Evolutionary conservation across 2,329 filamentous ascomycete species (phyloP), one percentile per base, ranked within the genome.

Genomic region (Apiospora sp.): DNA sequence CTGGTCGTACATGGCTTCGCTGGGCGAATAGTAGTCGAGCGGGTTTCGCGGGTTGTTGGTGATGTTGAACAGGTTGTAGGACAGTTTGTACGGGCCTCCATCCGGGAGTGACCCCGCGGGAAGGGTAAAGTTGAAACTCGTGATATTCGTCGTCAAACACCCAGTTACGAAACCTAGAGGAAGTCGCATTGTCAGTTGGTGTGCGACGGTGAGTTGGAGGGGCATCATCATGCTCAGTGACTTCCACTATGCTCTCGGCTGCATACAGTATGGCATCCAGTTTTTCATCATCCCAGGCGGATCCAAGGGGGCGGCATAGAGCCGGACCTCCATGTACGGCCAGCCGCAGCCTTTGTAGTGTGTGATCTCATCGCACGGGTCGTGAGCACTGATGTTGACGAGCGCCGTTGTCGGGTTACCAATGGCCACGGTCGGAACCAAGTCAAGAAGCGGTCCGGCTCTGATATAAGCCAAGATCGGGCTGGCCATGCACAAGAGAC

Each of bases 341-440:
- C 51, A 30, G 51, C 13, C 13, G 24, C 51, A 54, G 51, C 24
- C 51, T 54, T 54, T 30, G 5, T 24, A 3, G 4, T 54, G 24
- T 16, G 51, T 54, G 51, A 54, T 54, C 12, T 54, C 51, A 13
- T 54, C 27, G 51, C 51, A 54, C 51, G 51, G 51, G 51, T 54
- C 51, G 30, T 54, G 51, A 24, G 51, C 51, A 30, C 51, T 30
- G 24, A 54, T 24, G 14, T 54, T 54, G 51, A 54, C 51, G 12
- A 24, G 27, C 51, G 30, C 51, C 24, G 30, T 13, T 2, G 51
- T 54, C 24, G 51, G 51, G 24, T 54, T 24, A 16, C 51, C 51
- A 19, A 54, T 24, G 27, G 51, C 24, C 51, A 54, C 51, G 5
- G 51, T 30, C 24, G 12, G 24, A 14, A 30, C 51, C 51, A 54